phyloP scores from a whole-genome alignment of 2,329 filamentous ascomycete species.

The Ceratocystis destructans region DNA sequence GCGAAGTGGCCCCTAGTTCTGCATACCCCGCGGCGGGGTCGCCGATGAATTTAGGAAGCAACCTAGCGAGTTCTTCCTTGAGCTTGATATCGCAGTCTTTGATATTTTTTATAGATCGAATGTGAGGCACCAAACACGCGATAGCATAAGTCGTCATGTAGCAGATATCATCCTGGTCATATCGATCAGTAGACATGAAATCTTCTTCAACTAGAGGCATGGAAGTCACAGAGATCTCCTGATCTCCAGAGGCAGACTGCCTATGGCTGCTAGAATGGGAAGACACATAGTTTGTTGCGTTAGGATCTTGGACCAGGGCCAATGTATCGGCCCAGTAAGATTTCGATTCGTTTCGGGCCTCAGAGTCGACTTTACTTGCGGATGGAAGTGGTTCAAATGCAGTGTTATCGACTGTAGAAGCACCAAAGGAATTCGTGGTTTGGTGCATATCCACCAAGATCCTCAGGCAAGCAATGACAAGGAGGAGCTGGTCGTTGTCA shows the following conservation, averaged over 20 bases:
- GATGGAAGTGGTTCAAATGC: background rate
- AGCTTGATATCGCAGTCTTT: background rate
- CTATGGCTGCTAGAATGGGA: too few species aligned
- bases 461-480: background rate
- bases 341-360: background rate
- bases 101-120: background rate
- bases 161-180: conserved; percentile 8
- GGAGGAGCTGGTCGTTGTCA: background rate
- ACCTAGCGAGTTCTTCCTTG: background rate
- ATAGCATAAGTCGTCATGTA: conserved; percentile 12
- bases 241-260: background rate
- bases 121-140: conserved; percentile 3
- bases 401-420: background rate
- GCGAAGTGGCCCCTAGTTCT: background rate
- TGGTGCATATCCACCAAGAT: background rate
- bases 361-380: background rate
- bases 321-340: background rate
- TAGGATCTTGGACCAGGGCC: background rate
- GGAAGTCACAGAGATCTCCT: background rate
- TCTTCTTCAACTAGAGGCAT: background rate
- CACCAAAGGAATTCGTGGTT: background rate
- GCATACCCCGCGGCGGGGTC: background rate
- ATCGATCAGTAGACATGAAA: background rate
- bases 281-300: background rate
- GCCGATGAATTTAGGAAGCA: background rate